These are phyloP conservation scores for Trichoderma gracile DNA, from an alignment of 2,329 filamentous ascomycete species.

Conservation along the genomic window DNA sequence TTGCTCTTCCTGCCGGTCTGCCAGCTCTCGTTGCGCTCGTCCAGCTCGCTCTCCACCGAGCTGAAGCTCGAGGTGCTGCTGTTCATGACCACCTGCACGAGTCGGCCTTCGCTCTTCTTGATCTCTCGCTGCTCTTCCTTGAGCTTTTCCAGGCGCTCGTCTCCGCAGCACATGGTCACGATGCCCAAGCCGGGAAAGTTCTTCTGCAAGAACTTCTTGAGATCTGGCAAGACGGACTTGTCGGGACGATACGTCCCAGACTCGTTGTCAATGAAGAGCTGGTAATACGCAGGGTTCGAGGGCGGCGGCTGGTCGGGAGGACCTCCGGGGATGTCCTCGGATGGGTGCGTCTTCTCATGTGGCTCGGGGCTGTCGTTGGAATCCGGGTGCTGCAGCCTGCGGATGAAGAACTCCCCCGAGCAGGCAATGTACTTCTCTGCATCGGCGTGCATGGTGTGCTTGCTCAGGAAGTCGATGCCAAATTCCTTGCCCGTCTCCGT, in stretches of 20 bases:
- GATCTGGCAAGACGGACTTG: slow-evolving; percentile 68
- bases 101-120: slow-evolving; percentile 65
- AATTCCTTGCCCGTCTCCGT: slow-evolving; percentile 97
- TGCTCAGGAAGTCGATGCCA: slow-evolving; percentile 87
- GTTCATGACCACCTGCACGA: slow-evolving; percentile 58
- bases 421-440: slow-evolving; percentile 89
- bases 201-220: slow-evolving; percentile 67
- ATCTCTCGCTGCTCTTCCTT: slow-evolving; percentile 73
- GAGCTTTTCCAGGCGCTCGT: slow-evolving; percentile 69
- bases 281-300: slow-evolving; percentile 62
- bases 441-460: slow-evolving; percentile 96
- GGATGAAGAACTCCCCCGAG: slow-evolving; percentile 89
- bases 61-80: slow-evolving; percentile 55
- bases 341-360: slow-evolving; percentile 52
- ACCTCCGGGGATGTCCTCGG: slow-evolving; percentile 49
- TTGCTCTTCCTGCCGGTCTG: slow-evolving; percentile 50
- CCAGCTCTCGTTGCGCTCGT: slow-evolving; percentile 45
- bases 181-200: slow-evolving; percentile 80
- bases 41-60: slow-evolving; percentile 55
- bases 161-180: slow-evolving; percentile 74
- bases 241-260: slow-evolving; percentile 91
- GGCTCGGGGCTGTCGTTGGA: slow-evolving; percentile 47
- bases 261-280: slow-evolving; percentile 93
- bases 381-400: slow-evolving; percentile 59
- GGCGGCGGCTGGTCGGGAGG: slow-evolving; percentile 49